Conservation (phyloP, 2,329 filamentous ascomycete genomes). For the Clarireedia hainanense region DNA sequence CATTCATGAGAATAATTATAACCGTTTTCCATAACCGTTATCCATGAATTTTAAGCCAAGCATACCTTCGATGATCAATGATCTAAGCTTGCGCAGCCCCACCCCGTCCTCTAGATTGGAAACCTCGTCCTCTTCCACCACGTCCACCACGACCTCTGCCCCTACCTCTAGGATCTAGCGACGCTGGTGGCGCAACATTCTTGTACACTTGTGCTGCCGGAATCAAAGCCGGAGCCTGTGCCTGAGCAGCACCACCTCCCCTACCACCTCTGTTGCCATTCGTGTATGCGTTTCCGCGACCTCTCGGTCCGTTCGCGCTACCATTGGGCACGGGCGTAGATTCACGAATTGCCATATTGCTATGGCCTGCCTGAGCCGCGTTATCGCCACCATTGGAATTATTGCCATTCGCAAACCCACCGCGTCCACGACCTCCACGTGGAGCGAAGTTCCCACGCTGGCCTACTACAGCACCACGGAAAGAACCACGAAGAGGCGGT, state of each 20-base stretch:
- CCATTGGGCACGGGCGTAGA: slow-evolving; percentile 14
- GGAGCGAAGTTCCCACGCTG: slow-evolving; percentile 5
- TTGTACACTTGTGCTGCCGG: slow-evolving; percentile 36
- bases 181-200: slow-evolving; percentile 53
- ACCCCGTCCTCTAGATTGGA: slow-evolving; percentile 19
- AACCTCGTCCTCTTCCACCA: slow-evolving; percentile 16
- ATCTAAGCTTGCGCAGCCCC: slow-evolving; percentile 8
- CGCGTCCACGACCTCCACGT: slow-evolving; percentile 28
- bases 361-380: slow-evolving; percentile 20
- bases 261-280: slow-evolving; percentile 17
- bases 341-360: slow-evolving; percentile 20
- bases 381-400: slow-evolving; percentile 14
- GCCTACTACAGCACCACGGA: slow-evolving; percentile 43
- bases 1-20: too few species aligned
- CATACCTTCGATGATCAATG: not conserved
- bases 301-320: slow-evolving; percentile 15
- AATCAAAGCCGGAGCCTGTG: not conserved
- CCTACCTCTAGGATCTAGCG: slow-evolving; percentile 39
- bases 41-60: too few species aligned
- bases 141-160: slow-evolving; percentile 29
- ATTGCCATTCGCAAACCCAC: slow-evolving; percentile 21
- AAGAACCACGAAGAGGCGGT: slow-evolving; percentile 46
- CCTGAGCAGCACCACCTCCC: slow-evolving; percentile 13
- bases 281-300: slow-evolving; percentile 11
- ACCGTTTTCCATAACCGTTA: too few species aligned